phyloP scores from a whole-genome alignment of 2,329 filamentous ascomycete genomes.

The Penicillium sp. region DNA sequence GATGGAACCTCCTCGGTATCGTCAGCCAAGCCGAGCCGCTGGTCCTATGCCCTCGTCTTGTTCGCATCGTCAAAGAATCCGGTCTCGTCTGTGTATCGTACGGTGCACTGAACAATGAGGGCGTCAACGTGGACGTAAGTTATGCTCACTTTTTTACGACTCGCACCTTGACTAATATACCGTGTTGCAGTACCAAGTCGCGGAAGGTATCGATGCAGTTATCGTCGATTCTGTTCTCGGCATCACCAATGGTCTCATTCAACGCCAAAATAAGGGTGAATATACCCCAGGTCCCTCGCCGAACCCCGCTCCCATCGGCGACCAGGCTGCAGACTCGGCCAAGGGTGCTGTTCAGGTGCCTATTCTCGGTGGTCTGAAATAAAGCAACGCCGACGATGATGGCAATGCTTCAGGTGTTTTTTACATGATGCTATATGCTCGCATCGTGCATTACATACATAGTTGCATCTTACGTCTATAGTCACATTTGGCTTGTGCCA shows the following conservation, averaged over 20 bases:
- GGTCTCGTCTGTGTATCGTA: slow-evolving; percentile 95
- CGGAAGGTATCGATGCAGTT: slow-evolving; percentile 94
- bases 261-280: slow-evolving; percentile 29
- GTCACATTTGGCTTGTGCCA: slow-evolving; percentile 11
- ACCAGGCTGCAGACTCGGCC: slow-evolving; percentile 1
- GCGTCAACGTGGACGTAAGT: slow-evolving; percentile 77
- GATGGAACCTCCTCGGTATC: slow-evolving; percentile 92
- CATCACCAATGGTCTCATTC: slow-evolving; percentile 84
- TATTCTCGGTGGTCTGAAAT: slow-evolving; percentile 9
- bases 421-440: slow-evolving; percentile 4
- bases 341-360: slow-evolving; percentile 26
- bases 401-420: background rate
- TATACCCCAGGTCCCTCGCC: slow-evolving; percentile 26
- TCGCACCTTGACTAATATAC: background rate
- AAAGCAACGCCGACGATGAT: background rate
- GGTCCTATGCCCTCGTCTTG: slow-evolving; percentile 82
- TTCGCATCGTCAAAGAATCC: slow-evolving; percentile 90
- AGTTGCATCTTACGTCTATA: slow-evolving; percentile 18
- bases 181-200: slow-evolving; percentile 72
- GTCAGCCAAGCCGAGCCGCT: slow-evolving; percentile 87
- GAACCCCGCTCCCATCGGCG: slow-evolving; percentile 16
- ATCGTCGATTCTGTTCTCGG: slow-evolving; percentile 95
- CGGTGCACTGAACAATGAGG: slow-evolving; percentile 85
- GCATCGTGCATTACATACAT: slow-evolving; percentile 8
- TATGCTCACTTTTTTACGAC: background rate